These are phyloP conservation scores for Talaromyces thailandensis DNA, from an alignment of 495 filamentous ascomycete genomes.

Conservation along the genomic window DNA sequence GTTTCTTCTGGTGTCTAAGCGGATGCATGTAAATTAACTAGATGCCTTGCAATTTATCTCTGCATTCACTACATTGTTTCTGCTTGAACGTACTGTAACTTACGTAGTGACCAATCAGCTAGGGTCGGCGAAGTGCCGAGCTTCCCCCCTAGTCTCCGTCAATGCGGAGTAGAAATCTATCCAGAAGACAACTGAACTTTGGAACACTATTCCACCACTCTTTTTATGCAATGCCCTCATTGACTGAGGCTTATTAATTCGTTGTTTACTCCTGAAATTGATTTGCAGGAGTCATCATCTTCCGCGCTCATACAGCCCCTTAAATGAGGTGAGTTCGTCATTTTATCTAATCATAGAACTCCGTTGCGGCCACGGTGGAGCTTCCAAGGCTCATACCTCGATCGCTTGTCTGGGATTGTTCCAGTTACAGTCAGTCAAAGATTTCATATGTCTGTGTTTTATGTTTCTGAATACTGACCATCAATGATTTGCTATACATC, in stretches of 20 bases:
- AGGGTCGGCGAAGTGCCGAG: background rate
- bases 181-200: background rate
- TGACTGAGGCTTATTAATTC: background rate
- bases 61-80: background rate
- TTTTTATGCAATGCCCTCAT: background rate
- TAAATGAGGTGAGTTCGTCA: background rate
- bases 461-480: background rate
- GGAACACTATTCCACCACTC: background rate
- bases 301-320: background rate
- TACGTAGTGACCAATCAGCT: background rate
- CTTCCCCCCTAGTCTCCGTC: background rate
- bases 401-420: background rate
- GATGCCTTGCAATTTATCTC: slow-evolving; percentile 2
- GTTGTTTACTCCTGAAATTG: background rate
- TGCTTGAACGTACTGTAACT: background rate
- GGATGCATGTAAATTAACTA: slow-evolving; percentile 7
- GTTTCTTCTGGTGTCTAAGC: background rate
- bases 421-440: background rate
- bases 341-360: background rate
- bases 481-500: background rate
- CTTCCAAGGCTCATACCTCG: background rate
- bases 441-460: background rate
- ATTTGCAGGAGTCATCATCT: background rate
- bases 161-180: background rate
- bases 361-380: slow-evolving; percentile 8